phyloP scores from a whole-genome alignment of 164 flowering plant genomes.

The Aristolochia californica region DNA sequence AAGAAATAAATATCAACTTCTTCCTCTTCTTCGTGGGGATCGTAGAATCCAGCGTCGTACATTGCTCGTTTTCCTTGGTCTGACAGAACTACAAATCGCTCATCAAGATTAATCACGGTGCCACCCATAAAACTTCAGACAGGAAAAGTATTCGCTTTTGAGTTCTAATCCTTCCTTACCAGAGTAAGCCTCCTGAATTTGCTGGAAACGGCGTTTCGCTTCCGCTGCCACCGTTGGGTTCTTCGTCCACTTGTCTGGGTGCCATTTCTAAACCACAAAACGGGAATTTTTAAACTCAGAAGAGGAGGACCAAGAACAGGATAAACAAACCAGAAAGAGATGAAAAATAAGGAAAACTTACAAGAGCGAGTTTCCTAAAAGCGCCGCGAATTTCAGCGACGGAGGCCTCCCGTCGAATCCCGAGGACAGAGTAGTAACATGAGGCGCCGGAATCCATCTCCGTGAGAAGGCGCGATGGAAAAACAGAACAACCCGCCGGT shows the following conservation, averaged over 20 bases:
- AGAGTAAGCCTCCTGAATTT: conserved; percentile 90
- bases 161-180: conserved; percentile 18
- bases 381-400: conserved; percentile 62
- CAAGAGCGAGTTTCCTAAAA: conserved; percentile 77
- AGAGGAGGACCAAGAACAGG: not conserved
- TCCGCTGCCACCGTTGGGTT: conserved; percentile 53
- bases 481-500: too few species aligned
- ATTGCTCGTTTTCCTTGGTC: conserved; percentile 57
- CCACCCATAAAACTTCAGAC: too few species aligned
- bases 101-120: too few species aligned
- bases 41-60: conserved; percentile 76
- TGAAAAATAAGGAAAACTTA: conserved; percentile 3
- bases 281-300: not conserved
- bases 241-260: conserved; percentile 66
- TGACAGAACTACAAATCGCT: conserved; percentile 47
- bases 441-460: conserved; percentile 31
- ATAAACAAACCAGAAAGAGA: not conserved
- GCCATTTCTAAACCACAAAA: conserved; percentile 57
- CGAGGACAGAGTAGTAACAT: conserved; percentile 64
- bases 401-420: conserved; percentile 58
- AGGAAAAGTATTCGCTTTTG: too few species aligned
- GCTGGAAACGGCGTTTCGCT: conserved; percentile 78
- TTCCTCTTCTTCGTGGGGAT: conserved; percentile 75
- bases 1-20: conserved; percentile 26
- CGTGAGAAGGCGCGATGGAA: too few species aligned